Conservation (phyloP, 192 early-diverging fungal species). For the Entomortierella chlamydospora region DNA sequence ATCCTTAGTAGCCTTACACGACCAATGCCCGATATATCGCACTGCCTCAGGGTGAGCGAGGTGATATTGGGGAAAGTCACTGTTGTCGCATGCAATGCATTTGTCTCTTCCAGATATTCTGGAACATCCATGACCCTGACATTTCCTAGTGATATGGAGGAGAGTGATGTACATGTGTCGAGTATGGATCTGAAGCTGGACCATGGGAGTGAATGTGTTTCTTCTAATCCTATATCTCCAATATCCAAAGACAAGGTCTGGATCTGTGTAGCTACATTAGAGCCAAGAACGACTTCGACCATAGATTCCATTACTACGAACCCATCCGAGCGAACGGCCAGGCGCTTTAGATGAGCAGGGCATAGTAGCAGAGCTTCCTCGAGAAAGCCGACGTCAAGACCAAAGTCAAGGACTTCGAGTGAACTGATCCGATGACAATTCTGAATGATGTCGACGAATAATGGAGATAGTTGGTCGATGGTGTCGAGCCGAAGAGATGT, state of each 20-base stretch:
- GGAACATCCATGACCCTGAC: conserved; percentile 32
- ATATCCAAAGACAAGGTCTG: conserved; percentile 13
- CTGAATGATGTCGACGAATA: background rate
- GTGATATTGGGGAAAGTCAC: conserved; percentile 17
- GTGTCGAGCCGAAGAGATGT: conserved; percentile 3
- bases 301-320: conserved; percentile 27
- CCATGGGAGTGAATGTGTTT: conserved; percentile 24
- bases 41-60: conserved; percentile 7
- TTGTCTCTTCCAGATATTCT: conserved; percentile 13
- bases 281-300: conserved; percentile 5
- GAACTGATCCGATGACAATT: background rate
- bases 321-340: conserved; percentile 19
- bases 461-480: conserved; percentile 16
- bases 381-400: conserved; percentile 22
- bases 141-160: conserved; percentile 5
- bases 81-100: conserved; percentile 19
- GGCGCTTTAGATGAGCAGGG: background rate
- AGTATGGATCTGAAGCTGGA: conserved; percentile 7
- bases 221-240: conserved; percentile 15
- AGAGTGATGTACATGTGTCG: conserved; percentile 4
- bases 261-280: background rate
- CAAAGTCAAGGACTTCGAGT: conserved; percentile 7
- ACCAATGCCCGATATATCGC: conserved; percentile 18
- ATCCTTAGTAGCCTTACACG: conserved; percentile 17
- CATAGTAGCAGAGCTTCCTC: background rate